These are phyloP conservation scores for Alternaria postmessia DNA, from an alignment of 2,329 filamentous ascomycete species.

Conservation along the genomic window DNA sequence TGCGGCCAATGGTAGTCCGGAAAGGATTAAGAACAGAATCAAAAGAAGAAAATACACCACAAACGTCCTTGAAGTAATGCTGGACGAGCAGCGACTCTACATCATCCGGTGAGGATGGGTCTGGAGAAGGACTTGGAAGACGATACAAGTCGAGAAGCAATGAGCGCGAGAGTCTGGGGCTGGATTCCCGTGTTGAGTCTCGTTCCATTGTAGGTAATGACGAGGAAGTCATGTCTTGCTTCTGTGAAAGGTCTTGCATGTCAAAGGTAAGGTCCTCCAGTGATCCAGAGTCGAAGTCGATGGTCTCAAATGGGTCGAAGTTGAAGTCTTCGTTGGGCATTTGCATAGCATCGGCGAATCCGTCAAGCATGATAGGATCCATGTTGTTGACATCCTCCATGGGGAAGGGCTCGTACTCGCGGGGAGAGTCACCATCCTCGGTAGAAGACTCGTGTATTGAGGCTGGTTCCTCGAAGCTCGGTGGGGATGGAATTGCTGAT, in stretches of 20 bases:
- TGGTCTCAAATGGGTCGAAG: constrained; percentile 37
- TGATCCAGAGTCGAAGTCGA: constrained; percentile 37
- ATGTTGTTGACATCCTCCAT: constrained; percentile 36
- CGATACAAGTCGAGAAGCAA: constrained; percentile 52
- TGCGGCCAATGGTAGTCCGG: constrained; percentile 63
- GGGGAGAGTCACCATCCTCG: constrained; percentile 37
- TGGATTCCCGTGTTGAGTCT: constrained; percentile 31
- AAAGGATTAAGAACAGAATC: constrained; percentile 70
- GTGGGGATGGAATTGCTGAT: constrained; percentile 28
- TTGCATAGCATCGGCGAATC: constrained; percentile 30
- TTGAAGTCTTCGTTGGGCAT: constrained; percentile 34
- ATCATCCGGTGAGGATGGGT: constrained; percentile 51
- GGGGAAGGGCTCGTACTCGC: constrained; percentile 34
- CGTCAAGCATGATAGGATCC: constrained; percentile 39
- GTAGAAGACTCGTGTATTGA: constrained; percentile 32
- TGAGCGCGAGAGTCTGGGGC: constrained; percentile 47
- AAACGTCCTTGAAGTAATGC: constrained; percentile 71
- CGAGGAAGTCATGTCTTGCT: constrained; percentile 26
- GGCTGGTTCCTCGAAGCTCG: constrained; percentile 29
- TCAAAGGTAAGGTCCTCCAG: constrained; percentile 33
- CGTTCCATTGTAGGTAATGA: constrained; percentile 23
- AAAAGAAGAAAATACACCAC: constrained; percentile 69
- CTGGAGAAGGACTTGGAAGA: constrained; percentile 45
- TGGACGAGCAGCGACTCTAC: constrained; percentile 66
- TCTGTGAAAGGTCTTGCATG: constrained; percentile 26